A percentile compares a stretch with the other conserved stretches of the same genome.
These are phyloP conservation scores for Penicillium vulpinum DNA, from an alignment of 2,329 filamentous ascomycete species.

Conservation along the genomic window DNA sequence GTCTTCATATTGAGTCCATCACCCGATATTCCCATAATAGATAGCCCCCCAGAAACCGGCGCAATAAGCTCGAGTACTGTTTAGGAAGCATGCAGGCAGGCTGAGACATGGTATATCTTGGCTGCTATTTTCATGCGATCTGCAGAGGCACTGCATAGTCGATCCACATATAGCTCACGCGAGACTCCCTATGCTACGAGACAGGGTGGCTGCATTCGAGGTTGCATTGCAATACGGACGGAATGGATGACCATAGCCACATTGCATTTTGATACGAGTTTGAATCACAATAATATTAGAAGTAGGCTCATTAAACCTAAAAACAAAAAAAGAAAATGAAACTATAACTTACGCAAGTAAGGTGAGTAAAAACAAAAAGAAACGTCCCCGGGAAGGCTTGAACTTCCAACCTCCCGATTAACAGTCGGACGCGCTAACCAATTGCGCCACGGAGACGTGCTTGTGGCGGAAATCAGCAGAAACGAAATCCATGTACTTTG, in stretches of 20 bases:
- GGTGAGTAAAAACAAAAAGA: constrained; percentile 13
- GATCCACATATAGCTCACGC: constrained; percentile 7
- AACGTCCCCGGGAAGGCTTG: constrained; percentile 45
- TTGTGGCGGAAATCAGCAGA: not conserved
- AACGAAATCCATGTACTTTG: accelerated
- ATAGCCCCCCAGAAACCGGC: not conserved
- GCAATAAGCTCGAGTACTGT: constrained; percentile 5
- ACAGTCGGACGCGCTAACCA: constrained; percentile 32
- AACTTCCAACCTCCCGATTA: constrained; percentile 42
- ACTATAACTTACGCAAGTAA: not conserved
- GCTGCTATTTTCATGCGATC: constrained; percentile 2
- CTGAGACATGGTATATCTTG: constrained; percentile 19
- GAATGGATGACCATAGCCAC: not conserved
- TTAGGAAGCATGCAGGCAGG: constrained; percentile 7
- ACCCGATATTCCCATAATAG: not conserved
- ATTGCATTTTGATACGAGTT: not conserved
- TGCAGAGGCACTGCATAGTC: not conserved
- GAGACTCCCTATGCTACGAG: constrained; percentile 2
- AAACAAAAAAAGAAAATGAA: not conserved
- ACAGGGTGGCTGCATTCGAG: constrained; percentile 9
- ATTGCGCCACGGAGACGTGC: constrained; percentile 30
- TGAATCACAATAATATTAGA: not conserved
- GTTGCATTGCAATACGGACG: constrained; percentile 14
- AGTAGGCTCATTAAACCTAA: not conserved
- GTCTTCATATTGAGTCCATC: not conserved